phyloP scores from a whole-genome alignment of 176 grass and related monocot species.

The maize (Zea mays) region DNA sequence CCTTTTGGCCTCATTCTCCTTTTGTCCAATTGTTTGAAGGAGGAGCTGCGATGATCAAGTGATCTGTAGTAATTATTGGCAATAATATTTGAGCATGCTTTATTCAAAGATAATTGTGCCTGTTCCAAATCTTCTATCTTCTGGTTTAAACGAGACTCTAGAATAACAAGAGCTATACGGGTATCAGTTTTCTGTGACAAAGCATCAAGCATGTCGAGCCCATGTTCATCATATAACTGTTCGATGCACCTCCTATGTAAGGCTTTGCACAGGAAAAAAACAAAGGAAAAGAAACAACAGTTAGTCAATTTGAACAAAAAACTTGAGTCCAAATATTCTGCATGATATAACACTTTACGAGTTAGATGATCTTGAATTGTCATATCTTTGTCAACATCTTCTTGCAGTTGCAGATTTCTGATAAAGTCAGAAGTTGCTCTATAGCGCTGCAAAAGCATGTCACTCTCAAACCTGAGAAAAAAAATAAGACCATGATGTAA shows the following conservation, averaged over 20 bases:
- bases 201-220: conserved; percentile 41
- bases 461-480: conserved; percentile 48
- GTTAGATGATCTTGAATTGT: conserved; percentile 43
- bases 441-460: conserved; percentile 43
- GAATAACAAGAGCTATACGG: conserved; percentile 34
- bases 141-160: conserved; percentile 52
- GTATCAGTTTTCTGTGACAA: conserved; percentile 24
- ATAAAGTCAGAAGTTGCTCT: conserved; percentile 31
- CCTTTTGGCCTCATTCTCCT: conserved; percentile 47
- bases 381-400: neutral
- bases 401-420: conserved; percentile 44
- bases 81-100: conserved; percentile 17
- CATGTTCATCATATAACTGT: conserved; percentile 46
- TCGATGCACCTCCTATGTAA: conserved; percentile 53
- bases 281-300: neutral
- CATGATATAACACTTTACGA: conserved; percentile 31
- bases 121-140: conserved; percentile 35
- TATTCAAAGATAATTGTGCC: conserved; percentile 17
- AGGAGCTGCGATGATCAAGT: conserved; percentile 46
- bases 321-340: neutral
- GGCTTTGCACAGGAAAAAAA: conserved; percentile 32
- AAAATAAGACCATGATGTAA: neutral
- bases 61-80: conserved; percentile 41
- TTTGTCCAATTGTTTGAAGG: conserved; percentile 51
- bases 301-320: conserved; percentile 26